Conservation (phyloP, 2,329 filamentous ascomycete species). For the Dothiorella sarmentorum region DNA sequence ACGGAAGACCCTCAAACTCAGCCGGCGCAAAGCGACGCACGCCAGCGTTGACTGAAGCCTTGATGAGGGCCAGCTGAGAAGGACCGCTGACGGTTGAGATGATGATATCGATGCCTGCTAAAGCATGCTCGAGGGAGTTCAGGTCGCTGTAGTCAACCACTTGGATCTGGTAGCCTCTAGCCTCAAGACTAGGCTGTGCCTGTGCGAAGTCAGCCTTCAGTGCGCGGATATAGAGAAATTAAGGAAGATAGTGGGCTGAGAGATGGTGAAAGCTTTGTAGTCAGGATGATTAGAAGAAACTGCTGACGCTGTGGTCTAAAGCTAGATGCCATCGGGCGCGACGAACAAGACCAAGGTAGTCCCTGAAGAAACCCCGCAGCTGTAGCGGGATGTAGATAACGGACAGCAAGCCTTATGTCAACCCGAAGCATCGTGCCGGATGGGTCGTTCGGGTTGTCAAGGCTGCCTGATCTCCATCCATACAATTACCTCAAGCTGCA, state of each 20-base stretch:
- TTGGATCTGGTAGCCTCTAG: slow-evolving; percentile 62
- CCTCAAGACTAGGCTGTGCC: slow-evolving; percentile 54
- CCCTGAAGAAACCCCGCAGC: not conserved
- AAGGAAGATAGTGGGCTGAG: not conserved
- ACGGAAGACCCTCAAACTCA: slow-evolving; percentile 67
- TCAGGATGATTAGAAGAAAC: not conserved
- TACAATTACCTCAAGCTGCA: not conserved
- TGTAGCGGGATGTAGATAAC: not conserved
- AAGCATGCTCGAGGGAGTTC: slow-evolving; percentile 58
- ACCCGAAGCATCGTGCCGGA: not conserved
- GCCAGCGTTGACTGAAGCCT: slow-evolving; percentile 62
- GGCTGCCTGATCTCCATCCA: not conserved
- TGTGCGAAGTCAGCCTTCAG: slow-evolving; percentile 31
- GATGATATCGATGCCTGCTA: slow-evolving; percentile 70
- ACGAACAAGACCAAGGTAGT: not conserved
- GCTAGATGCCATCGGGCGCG: not conserved
- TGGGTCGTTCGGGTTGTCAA: not conserved
- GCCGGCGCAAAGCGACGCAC: slow-evolving; percentile 71
- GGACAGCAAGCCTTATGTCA: not conserved
- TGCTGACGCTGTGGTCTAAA: not conserved
- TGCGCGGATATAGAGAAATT: not conserved
- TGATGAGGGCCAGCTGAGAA: slow-evolving; percentile 68
- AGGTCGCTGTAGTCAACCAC: slow-evolving; percentile 64
- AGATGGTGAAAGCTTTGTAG: not conserved
- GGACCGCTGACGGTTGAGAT: slow-evolving; percentile 69